A percentile compares a stretch with the other conserved stretches of the same genome.
phyloP scores from a whole-genome alignment of 148 eudicot genomes.

The Amaranthus hypochondriacus region DNA sequence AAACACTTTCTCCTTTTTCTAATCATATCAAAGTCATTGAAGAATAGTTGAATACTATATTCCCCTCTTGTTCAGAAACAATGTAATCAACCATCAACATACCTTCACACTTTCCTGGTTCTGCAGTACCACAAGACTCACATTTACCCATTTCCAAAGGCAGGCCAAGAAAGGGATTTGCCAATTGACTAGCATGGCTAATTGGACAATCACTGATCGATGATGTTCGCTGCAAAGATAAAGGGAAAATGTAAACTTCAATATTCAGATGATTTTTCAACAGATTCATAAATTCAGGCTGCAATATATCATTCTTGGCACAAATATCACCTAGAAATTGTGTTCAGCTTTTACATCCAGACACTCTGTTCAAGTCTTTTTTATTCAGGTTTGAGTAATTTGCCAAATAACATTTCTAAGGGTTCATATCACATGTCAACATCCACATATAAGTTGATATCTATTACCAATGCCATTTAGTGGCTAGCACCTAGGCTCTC shows the following conservation, averaged over 20 bases:
- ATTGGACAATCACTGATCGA: conserved; percentile 74
- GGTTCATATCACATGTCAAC: neutral
- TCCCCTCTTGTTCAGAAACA: conserved; percentile 1
- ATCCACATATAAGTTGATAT: neutral
- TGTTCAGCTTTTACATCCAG: neutral
- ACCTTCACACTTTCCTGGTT: conserved; percentile 81
- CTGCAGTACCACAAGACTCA: conserved; percentile 81
- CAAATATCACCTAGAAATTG: neutral
- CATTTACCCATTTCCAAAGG: conserved; percentile 77
- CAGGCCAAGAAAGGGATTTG: conserved; percentile 78
- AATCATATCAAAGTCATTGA: neutral
- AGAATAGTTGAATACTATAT: neutral
- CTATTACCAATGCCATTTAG: too few relatives aligned
- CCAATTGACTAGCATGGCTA: conserved; percentile 66
- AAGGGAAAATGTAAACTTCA: neutral
- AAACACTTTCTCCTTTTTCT: neutral
- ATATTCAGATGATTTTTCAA: neutral
- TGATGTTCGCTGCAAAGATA: conserved; percentile 46
- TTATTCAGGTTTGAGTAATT: neutral
- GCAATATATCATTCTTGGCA: neutral
- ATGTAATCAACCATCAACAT: conserved; percentile 16
- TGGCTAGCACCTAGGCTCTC: too few relatives aligned
- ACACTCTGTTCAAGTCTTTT: neutral
- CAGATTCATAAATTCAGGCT: neutral
- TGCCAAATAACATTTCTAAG: neutral